phyloP scores from a whole-genome alignment of 495 filamentous ascomycete species.

The Halenospora varia region DNA sequence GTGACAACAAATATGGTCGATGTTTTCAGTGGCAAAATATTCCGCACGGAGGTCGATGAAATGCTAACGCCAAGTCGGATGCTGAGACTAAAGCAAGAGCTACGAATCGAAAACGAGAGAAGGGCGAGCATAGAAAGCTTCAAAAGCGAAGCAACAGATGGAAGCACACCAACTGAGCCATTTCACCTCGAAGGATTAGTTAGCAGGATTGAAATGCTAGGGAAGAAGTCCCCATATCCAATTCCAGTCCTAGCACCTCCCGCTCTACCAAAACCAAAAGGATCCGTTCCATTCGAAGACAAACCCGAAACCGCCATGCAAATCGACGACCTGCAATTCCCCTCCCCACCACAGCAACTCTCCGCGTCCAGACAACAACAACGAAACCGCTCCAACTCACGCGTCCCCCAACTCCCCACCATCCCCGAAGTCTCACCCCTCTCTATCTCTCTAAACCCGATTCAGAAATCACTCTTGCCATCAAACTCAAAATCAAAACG shows the following conservation, averaged over 20 bases:
- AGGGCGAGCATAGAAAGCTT: not conserved
- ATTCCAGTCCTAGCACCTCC: conserved; percentile 12
- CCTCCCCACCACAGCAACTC: conserved; percentile 28
- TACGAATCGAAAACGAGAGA: not conserved
- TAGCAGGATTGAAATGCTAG: not conserved
- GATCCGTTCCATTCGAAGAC: not conserved
- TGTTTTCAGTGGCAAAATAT: conserved; percentile 36
- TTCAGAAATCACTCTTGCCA: too few relatives aligned
- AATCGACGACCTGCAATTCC: conserved; percentile 24
- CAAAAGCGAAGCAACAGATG: conserved; percentile 5
- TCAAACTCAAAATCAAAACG: too few relatives aligned
- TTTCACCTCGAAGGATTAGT: conserved; percentile 19
- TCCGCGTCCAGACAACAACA: not conserved
- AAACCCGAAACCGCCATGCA: not conserved
- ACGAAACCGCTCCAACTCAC: conserved; percentile 6
- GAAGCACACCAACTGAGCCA: conserved; percentile 18
- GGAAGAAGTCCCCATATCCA: not conserved
- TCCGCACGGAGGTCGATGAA: conserved; percentile 47
- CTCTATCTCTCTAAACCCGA: too few relatives aligned
- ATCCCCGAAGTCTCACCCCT: conserved; percentile 38
- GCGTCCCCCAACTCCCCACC: conserved; percentile 32
- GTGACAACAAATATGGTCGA: conserved; percentile 46
- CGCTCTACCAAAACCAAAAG: conserved; percentile 2
- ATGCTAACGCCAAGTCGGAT: conserved; percentile 38
- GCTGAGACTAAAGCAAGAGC: not conserved